Percentiles rank a stretch among this genome's conserved stretches.
Conservation (phyloP, 257 asterid species). For the Misopates orontium region DNA sequence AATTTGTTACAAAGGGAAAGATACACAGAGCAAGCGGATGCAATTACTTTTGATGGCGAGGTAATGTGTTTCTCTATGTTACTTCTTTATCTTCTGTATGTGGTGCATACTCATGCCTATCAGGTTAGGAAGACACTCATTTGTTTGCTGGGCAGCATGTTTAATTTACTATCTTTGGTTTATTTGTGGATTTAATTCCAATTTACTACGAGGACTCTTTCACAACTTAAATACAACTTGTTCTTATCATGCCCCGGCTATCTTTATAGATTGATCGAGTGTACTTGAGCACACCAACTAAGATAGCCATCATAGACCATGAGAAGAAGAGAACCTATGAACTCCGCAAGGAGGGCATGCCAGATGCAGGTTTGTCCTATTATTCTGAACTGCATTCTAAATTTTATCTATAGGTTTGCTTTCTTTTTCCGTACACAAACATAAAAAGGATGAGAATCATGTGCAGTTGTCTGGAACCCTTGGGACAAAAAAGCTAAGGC, state of each 20-base stretch:
- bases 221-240: neutral
- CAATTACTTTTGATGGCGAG: slow-evolving; percentile 86
- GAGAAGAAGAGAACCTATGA: slow-evolving; percentile 81
- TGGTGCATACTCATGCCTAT: slow-evolving; percentile 13
- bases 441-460: slow-evolving; percentile 25
- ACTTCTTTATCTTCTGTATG: neutral
- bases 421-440: slow-evolving; percentile 16
- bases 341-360: slow-evolving; percentile 80
- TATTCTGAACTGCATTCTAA: slow-evolving; percentile 7
- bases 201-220: neutral
- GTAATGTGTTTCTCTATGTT: slow-evolving; percentile 38
- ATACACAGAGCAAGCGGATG: slow-evolving; percentile 87
- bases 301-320: slow-evolving; percentile 85
- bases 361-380: slow-evolving; percentile 66
- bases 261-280: slow-evolving; percentile 67
- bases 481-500: slow-evolving; percentile 87
- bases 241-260: slow-evolving; percentile 16
- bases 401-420: neutral
- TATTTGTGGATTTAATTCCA: neutral
- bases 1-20: slow-evolving; percentile 63
- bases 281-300: slow-evolving; percentile 74
- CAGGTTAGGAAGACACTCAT: neutral
- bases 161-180: slow-evolving; percentile 3
- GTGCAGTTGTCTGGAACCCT: slow-evolving; percentile 84
- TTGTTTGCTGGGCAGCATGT: neutral